These are phyloP conservation scores for Cadophora sp. DNA, from an alignment of 2,329 filamentous ascomycete genomes.

Conservation along the genomic window DNA sequence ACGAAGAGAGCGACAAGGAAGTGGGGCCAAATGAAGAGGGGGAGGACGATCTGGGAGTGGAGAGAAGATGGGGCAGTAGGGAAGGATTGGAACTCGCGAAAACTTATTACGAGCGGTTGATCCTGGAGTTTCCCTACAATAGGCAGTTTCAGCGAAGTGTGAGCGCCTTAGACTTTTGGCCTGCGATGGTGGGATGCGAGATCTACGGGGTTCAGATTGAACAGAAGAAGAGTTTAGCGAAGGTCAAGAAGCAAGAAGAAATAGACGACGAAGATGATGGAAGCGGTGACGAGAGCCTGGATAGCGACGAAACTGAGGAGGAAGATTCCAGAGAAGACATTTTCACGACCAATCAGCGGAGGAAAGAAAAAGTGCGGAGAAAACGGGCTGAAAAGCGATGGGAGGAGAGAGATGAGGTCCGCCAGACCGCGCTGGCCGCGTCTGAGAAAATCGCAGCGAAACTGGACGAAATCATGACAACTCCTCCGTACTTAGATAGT, in stretches of 20 bases:
- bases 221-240: constrained; percentile 54
- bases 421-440: constrained; percentile 43
- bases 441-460: constrained; percentile 69
- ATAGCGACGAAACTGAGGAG: constrained; percentile 26
- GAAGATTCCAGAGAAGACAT: constrained; percentile 36
- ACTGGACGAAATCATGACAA: constrained; percentile 75
- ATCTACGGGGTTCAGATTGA: constrained; percentile 75
- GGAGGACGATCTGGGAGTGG: neutral
- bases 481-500: constrained; percentile 73
- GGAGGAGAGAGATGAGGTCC: constrained; percentile 41
- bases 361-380: constrained; percentile 23
- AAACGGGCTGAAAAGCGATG: constrained; percentile 36
- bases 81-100: constrained; percentile 63
- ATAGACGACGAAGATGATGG: constrained; percentile 35
- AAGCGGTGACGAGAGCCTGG: constrained; percentile 31
- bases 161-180: constrained; percentile 79
- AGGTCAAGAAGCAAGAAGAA: constrained; percentile 44
- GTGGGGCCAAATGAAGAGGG: constrained; percentile 8
- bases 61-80: constrained; percentile 47
- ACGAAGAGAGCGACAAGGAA: constrained; percentile 19
- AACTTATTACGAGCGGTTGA: constrained; percentile 79
- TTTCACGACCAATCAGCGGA: constrained; percentile 31
- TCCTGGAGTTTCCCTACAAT: constrained; percentile 75
- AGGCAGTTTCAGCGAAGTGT: constrained; percentile 64
- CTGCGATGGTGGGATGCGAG: constrained; percentile 81